Evolutionary conservation across 768 basidiomycete species (phyloP).

Genomic region (Russula abietina): DNA sequence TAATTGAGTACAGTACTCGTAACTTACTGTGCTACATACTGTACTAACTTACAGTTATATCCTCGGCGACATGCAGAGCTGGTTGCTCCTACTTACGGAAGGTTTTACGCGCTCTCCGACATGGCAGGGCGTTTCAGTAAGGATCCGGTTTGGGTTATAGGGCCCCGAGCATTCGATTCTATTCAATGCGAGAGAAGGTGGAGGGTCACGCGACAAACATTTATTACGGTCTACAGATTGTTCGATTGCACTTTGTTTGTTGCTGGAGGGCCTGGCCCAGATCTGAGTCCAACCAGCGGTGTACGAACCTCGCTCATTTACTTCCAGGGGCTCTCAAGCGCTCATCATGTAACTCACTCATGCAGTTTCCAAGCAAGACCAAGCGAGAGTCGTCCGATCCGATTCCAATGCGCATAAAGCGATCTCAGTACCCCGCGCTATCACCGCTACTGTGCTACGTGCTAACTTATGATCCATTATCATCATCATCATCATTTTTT

Average conservation of each 20-base stretch:
- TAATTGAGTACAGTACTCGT: neutral
- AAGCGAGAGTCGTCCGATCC: neutral
- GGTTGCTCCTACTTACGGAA: neutral
- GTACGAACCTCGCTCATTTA: no score
- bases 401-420: neutral
- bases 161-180: neutral
- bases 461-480: no score
- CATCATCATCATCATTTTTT: neutral
- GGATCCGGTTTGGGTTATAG: neutral
- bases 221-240: no score
- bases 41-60: neutral
- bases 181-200: no score
- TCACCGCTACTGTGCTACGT: neutral
- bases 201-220: neutral
- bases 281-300: no score
- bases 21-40: neutral
- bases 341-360: no score
- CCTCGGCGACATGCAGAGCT: neutral
- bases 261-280: no score
- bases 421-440: neutral
- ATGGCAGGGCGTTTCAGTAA: neutral
- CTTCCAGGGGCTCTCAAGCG: no score
- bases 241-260: neutral
- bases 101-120: neutral
- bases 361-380: no score